A percentile compares a stretch with the other conserved stretches of the same genome.
Conservation (phyloP, 495 filamentous ascomycete species). For the Amniculicola lignicola region DNA sequence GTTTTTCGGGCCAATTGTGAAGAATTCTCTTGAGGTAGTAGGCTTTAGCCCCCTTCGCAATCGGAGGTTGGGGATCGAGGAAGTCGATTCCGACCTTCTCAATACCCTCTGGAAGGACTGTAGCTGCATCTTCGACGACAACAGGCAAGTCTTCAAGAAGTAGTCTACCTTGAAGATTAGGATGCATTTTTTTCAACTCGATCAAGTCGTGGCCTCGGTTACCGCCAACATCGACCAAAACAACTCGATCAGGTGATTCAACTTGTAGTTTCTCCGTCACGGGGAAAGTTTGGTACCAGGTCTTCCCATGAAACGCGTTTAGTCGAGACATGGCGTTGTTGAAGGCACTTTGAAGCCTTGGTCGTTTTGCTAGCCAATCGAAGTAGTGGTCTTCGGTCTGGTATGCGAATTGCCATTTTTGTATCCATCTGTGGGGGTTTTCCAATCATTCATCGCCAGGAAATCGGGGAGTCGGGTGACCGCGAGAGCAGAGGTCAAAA, state of each 20-base stretch:
- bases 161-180: background rate
- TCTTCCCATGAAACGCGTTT: background rate
- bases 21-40: slow-evolving; percentile 6
- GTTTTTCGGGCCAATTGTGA: slow-evolving; percentile 3
- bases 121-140: background rate
- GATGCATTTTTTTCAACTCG: background rate
- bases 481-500: background rate
- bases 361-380: background rate
- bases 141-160: background rate
- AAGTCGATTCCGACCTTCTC: background rate
- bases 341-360: background rate
- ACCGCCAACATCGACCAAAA: background rate
- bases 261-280: background rate
- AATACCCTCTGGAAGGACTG: background rate
- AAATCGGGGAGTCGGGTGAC: background rate
- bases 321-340: background rate
- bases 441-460: background rate
- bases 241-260: background rate
- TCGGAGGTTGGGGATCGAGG: slow-evolving; percentile 5
- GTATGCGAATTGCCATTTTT: background rate
- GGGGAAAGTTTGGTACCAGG: background rate
- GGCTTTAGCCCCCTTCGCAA: slow-evolving; percentile 2
- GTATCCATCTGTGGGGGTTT: background rate
- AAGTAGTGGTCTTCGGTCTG: background rate
- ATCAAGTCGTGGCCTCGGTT: background rate